These are phyloP conservation scores for Haplosporangium gracile DNA, from an alignment of 192 early-diverging fungal genomes.

Conservation along the genomic window DNA sequence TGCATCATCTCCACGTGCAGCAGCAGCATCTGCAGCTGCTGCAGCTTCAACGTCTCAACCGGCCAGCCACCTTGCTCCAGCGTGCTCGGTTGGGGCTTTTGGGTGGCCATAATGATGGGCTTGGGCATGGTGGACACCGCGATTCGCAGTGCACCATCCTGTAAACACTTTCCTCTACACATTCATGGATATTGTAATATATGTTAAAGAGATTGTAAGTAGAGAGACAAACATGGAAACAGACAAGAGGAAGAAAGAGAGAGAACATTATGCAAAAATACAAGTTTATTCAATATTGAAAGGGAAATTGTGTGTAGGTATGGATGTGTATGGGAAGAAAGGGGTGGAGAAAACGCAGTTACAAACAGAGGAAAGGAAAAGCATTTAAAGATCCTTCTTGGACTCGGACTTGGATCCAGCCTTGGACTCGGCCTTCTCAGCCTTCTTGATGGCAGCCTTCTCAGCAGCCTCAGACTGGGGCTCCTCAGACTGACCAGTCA, in stretches of 20 bases:
- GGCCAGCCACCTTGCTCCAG: constrained; percentile 17
- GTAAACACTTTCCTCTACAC: not conserved
- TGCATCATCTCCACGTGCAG: constrained; percentile 48
- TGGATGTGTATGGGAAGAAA: not conserved
- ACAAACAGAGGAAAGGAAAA: not conserved
- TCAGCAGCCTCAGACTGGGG: constrained; percentile 61
- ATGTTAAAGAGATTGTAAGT: not conserved
- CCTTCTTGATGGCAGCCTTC: constrained; percentile 69
- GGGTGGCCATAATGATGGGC: not conserved
- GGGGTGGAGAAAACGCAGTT: not conserved
- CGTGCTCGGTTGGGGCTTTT: constrained; percentile 37
- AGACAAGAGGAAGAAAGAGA: not conserved
- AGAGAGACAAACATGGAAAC: not conserved
- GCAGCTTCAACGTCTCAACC: constrained; percentile 13
- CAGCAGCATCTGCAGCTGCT: constrained; percentile 46
- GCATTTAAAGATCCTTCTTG: constrained; percentile 43
- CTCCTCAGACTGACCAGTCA: constrained; percentile 46
- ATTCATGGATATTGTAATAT: not conserved
- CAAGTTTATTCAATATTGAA: not conserved
- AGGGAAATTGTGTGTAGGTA: not conserved
- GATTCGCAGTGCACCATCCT: constrained; percentile 18
- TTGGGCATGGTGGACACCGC: not conserved
- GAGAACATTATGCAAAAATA: constrained; percentile 1
- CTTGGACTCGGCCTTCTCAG: constrained; percentile 60
- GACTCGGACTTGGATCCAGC: constrained; percentile 43